These are phyloP conservation scores for Rubus idaeus DNA, from an alignment of 306 rosid genomes.

Conservation along the genomic window DNA sequence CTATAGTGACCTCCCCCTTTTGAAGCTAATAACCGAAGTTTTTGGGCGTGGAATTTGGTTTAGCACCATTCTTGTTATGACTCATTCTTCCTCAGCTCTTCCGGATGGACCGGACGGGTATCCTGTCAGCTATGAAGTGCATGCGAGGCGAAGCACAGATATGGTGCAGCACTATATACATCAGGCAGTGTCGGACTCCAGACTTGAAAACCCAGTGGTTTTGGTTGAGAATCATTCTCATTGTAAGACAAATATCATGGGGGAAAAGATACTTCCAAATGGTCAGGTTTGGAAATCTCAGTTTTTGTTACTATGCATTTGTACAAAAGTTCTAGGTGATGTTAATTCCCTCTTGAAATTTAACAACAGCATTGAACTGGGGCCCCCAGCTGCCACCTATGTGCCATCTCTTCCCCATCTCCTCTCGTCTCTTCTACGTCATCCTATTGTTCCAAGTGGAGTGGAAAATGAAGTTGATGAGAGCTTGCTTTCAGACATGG, in stretches of 20 bases:
- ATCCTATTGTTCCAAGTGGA: constrained; percentile 43
- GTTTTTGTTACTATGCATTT: constrained; percentile 70
- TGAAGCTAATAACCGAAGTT: constrained; percentile 76
- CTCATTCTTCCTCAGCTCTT: constrained; percentile 78
- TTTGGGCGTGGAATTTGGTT: constrained; percentile 93
- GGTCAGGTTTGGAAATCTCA: constrained; percentile 96
- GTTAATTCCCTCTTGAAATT: constrained; percentile 73
- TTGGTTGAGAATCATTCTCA: constrained; percentile 94
- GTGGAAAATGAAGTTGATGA: constrained; percentile 54
- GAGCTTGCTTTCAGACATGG: constrained; percentile 47
- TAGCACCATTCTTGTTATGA: constrained; percentile 84
- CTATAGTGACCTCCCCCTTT: constrained; percentile 51
- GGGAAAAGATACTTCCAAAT: constrained; percentile 93
- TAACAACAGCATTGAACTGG: constrained; percentile 76
- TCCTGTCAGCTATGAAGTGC: constrained; percentile 63
- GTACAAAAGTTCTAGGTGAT: constrained; percentile 81
- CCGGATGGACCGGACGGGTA: constrained; percentile 80
- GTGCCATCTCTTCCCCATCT: constrained; percentile 91
- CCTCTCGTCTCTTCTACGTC: constrained; percentile 74
- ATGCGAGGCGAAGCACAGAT: constrained; percentile 55
- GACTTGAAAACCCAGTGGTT: constrained; percentile 81
- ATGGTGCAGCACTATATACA: constrained; percentile 74
- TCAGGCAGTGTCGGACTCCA: constrained; percentile 76
- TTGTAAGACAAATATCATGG: constrained; percentile 61
- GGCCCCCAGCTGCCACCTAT: constrained; percentile 50